These are phyloP conservation scores for Xylariales sp. DNA, from an alignment of 2,329 filamentous ascomycete species.

Conservation along the genomic window DNA sequence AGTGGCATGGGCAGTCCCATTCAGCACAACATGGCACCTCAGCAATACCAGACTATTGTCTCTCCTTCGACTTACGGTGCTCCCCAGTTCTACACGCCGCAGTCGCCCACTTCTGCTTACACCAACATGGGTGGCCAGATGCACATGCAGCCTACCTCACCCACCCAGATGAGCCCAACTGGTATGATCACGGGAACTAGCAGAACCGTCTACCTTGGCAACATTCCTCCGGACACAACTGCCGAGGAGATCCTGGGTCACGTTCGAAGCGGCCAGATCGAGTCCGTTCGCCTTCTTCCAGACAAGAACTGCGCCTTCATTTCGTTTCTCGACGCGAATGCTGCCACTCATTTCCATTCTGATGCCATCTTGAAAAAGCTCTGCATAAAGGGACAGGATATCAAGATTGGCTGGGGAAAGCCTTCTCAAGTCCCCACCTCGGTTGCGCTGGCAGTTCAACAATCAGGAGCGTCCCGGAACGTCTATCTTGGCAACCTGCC, in stretches of 20 bases:
- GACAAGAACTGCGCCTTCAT: slow-evolving; percentile 99
- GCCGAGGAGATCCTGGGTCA: slow-evolving; percentile 96
- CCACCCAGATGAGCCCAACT: slow-evolving; percentile 65
- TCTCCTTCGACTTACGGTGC: slow-evolving; percentile 80
- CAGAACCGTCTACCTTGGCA: slow-evolving; percentile 94
- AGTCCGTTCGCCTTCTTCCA: slow-evolving; percentile 92
- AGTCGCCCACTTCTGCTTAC: slow-evolving; percentile 80
- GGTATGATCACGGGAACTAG: slow-evolving; percentile 85
- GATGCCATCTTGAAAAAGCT: slow-evolving; percentile 99
- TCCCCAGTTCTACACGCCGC: slow-evolving; percentile 76
- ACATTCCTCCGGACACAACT: slow-evolving; percentile 95
- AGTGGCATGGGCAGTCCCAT: slow-evolving; percentile 69
- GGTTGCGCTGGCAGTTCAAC: slow-evolving; percentile 93
- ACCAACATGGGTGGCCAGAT: slow-evolving; percentile 56
- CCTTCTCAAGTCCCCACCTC: slow-evolving; percentile 97
- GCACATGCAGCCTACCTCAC: slow-evolving; percentile 63
- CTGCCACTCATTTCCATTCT: slow-evolving; percentile 97
- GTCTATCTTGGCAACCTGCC: slow-evolving; percentile 93
- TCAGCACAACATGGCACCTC: slow-evolving; percentile 73
- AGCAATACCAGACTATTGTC: slow-evolving; percentile 78
- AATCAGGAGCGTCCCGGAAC: slow-evolving; percentile 93
- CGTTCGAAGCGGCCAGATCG: slow-evolving; percentile 94
- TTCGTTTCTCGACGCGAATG: slow-evolving; percentile 95
- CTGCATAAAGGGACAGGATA: slow-evolving; percentile 96
- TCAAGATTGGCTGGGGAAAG: slow-evolving; percentile 99